Percentiles rank a stretch among this genome's conserved stretches.
Evolutionary conservation across 495 filamentous ascomycete genomes (phyloP).

Genomic region (Aspergillus asperescens): DNA sequence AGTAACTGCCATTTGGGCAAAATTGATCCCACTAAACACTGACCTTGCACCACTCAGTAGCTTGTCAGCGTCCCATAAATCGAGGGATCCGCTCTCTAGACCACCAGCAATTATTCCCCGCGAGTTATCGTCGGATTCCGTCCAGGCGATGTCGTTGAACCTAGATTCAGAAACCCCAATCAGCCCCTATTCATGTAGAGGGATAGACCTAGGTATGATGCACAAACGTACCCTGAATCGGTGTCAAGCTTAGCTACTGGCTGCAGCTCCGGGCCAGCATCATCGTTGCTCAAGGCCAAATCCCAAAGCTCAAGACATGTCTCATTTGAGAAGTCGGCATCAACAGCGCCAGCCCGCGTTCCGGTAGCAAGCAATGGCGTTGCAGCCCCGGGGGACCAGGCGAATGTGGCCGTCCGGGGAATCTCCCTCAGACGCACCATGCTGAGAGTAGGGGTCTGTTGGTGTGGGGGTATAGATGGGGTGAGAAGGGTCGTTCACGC

Average conservation of each 20-base stretch:
- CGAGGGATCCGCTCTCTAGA: constrained; percentile 91
- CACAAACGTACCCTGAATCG: constrained; percentile 71
- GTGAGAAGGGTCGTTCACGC: constrained; percentile 11
- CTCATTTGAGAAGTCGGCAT: constrained; percentile 96
- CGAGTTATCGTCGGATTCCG: constrained; percentile 66
- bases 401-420: constrained; percentile 90
- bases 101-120: constrained; percentile 89
- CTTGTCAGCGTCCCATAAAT: constrained; percentile 92
- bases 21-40: not conserved
- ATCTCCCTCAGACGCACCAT: constrained; percentile 97
- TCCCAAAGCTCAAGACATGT: constrained; percentile 97
- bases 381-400: constrained; percentile 79
- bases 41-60: constrained; percentile 60
- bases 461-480: constrained; percentile 17
- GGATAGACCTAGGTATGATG: not conserved
- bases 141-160: constrained; percentile 97
- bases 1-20: constrained; percentile 14
- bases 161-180: constrained; percentile 41
- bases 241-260: constrained; percentile 76
- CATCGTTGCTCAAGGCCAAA: constrained; percentile 66
- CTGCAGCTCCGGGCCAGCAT: constrained; percentile 75
- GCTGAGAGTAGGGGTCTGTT: constrained; percentile 28
- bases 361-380: constrained; percentile 87
- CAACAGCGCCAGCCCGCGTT: constrained; percentile 88
- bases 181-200: not conserved